Evolutionary conservation across 2,329 filamentous ascomycete genomes (phyloP), one percentile per base, ranked within the genome.

Genomic region (Nothophoma quercina): DNA sequence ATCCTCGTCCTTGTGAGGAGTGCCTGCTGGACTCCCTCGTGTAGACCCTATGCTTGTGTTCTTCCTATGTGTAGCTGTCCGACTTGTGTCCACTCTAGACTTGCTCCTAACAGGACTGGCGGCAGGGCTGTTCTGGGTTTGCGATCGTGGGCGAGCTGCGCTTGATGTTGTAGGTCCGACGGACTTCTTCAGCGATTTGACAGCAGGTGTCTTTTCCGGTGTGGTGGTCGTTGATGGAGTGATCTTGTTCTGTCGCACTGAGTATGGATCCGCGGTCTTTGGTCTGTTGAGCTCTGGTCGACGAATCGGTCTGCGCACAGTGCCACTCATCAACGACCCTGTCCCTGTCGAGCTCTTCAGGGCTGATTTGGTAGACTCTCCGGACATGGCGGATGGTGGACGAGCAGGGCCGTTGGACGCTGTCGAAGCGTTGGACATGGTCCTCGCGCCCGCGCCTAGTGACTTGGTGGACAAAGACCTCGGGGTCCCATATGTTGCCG

Each of bases 291-390:
- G 60, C 49, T 82, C 79, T 21, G 79, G 78, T 56, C 77, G 70
- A 22, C 69, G 69, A 23, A 70, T 67, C 4, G 71, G 81, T 45
- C 81, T 81, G 41, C 85, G 79, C 58, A 86, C 81, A 18, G 85
- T 85, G 13, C 84, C 85, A 35, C 84, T 82, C 63, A 85, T 84
- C 9, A 88, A 63, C 5, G 78, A 78, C 25, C 77, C 75, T 13
- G 73, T 72, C 16, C 67, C 71, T 26, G 68, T 70, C 1, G 65
- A 53, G 47, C 55, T 70, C 34, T 68, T 64, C 34, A 72, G 30
- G 29, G 64, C 67, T 12, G 70, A 70, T 48, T 70, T 75, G 9
- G 69, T 69, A 8, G 67, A 57, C 21, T 64, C 59, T 7, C 70
- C 68, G 9, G 70, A 70, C 54, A 74, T 53, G 44, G 71, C 68